These are phyloP conservation scores for Hibiscus tridactylites DNA, from an alignment of 345 rosid genomes.

Conservation along the genomic window DNA sequence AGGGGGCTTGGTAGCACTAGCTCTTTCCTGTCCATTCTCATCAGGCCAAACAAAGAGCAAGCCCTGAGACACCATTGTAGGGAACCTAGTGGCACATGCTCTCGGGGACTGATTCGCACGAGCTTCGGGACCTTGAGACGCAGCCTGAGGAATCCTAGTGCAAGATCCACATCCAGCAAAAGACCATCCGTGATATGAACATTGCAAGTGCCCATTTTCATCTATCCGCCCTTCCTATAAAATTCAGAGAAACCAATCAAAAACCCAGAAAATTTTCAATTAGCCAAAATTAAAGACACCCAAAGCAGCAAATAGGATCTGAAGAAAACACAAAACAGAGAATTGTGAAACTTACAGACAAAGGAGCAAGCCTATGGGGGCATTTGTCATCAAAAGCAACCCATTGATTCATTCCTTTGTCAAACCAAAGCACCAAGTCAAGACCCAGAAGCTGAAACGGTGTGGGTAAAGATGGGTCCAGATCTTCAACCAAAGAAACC, in stretches of 20 bases:
- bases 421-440: conserved; percentile 93
- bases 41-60: conserved; percentile 98
- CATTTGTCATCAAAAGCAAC: conserved; percentile 89
- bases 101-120: conserved; percentile 73
- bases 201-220: conserved; percentile 94
- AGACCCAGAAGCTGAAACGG: conserved; percentile 94
- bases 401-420: conserved; percentile 53
- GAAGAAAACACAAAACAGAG: neutral
- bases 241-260: neutral
- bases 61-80: conserved; percentile 89
- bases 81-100: conserved; percentile 74
- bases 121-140: conserved; percentile 88
- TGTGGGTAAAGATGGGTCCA: conserved; percentile 67
- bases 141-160: conserved; percentile 79
- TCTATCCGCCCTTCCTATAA: conserved; percentile 87
- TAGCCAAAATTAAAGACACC: neutral
- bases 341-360: conserved; percentile 51
- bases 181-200: conserved; percentile 99
- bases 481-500: conserved; percentile 77
- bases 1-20: conserved; percentile 62
- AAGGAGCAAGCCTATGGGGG: conserved; percentile 92
- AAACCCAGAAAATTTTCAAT: neutral
- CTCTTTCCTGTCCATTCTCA: conserved; percentile 80
- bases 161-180: conserved; percentile 87
- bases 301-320: too few species aligned